Base-by-base conservation (phyloP, 2,329 filamentous ascomycete genomes). In the Albifimbria verrucaria region DNA sequence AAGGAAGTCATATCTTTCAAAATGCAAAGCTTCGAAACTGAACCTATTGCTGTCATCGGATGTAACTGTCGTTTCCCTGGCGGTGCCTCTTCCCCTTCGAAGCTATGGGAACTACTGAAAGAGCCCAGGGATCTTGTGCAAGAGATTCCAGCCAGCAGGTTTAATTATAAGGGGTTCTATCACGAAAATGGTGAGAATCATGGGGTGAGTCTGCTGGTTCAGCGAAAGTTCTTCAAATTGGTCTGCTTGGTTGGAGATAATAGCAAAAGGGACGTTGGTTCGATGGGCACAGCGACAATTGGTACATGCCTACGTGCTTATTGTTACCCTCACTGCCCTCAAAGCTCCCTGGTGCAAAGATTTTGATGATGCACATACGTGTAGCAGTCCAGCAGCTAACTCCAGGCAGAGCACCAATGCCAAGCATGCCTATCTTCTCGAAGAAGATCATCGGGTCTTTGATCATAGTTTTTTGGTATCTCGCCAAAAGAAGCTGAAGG, bases 41-140 rank as follows among this genome's bases (percentile, higher is more conserved):
- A 72, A 50, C 71, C 72, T 42, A 74, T 76, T 52, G 74, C 72
- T n/a, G 63, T 76, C 24, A 61, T 75, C 39, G 73, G 73, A 28
- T 69, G 58, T 45, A 71, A 61, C 3, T 72, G 70, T 54, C 68
- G 72, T 32, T 71, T 74, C 20, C 68, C 73, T 72, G 72, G 2
- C 61, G 58, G 18, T 61, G 66, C 0, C 64, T 57, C 17, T 65
- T 61, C 10, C 69, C 71, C 1, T 68, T 68, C 1, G n/a, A 65
- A 66, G 51, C 62, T 74, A 6, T 74, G 72, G 71, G 62, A 71
- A 22, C 56, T 71, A 23, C 60, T 65, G 6, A 51, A 54, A 1
- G 45, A 62, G 2, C 70, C 66, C 7, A 61, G 65, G 12, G 71
- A 70, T 44, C 67, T 72, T 3, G 68, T 66, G 62, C 65, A 65